Evolutionary conservation across 148 eudicot genomes (phyloP).

Genomic region (Bassia scoparia): DNA sequence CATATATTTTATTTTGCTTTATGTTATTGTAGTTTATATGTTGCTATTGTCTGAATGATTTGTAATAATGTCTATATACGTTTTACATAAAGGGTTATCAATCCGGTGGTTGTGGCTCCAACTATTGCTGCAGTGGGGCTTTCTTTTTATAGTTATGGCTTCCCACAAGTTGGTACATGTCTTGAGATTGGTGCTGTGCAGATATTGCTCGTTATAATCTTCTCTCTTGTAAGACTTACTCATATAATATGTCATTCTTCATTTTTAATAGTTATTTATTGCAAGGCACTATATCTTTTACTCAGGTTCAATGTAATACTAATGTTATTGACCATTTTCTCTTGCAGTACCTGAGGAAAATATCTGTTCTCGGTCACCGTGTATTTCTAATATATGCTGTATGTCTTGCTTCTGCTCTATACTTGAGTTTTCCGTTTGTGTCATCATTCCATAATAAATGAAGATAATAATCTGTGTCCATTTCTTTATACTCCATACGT

Average conservation of each 20-base stretch:
- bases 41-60: background rate
- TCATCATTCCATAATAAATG: background rate
- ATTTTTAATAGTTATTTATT: no score
- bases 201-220: slow-evolving; percentile 74
- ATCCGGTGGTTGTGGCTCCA: slow-evolving; percentile 98
- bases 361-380: slow-evolving; percentile 88
- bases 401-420: slow-evolving; percentile 30
- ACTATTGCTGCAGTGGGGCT: slow-evolving; percentile 98
- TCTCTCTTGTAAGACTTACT: slow-evolving; percentile 80
- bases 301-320: background rate
- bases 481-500: background rate
- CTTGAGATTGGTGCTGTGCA: slow-evolving; percentile 91
- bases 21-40: no score
- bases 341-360: slow-evolving; percentile 92
- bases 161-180: slow-evolving; percentile 89
- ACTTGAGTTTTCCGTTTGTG: background rate
- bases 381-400: slow-evolving; percentile 94
- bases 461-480: no score
- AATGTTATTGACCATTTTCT: slow-evolving; percentile 14
- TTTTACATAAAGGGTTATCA: slow-evolving; percentile 58
- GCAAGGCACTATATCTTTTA: no score
- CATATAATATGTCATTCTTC: background rate
- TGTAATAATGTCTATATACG: slow-evolving; percentile 6
- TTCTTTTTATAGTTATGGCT: slow-evolving; percentile 92
- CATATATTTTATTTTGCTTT: no score